Evolutionary conservation across 2,329 filamentous ascomycete genomes (phyloP), one percentile per base, ranked within the genome.

Genomic region (Venturia pyrina): DNA sequence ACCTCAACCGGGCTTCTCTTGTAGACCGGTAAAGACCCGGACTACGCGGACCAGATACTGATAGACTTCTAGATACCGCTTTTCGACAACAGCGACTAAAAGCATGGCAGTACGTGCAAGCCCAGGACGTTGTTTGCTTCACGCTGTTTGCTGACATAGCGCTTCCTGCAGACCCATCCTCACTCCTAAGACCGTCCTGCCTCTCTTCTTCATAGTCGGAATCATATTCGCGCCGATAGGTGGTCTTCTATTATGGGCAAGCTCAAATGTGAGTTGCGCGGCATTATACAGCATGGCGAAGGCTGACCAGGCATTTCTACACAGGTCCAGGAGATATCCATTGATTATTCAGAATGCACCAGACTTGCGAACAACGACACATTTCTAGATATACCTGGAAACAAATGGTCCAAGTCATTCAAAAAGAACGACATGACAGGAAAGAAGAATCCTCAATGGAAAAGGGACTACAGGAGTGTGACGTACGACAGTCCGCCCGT

Each of bases 41-140:
- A 44, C 13, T 17, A 24, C 10, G 40, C 32, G 46, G 15, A 28
- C 34, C 11, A 21, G 6, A 34, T 32, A 62, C 37, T 28, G 37
- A 64, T 60, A 41, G 11, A 19, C 53, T 21, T n/a, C n/a, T 73
- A 96, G 91, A 98, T 80, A 98, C 93, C 67, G 95, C 95, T 13
- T 99, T 98, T 76, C 86, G 95, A 72, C 95, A 99, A 76, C 95
- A 99, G 79, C 88, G 95, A 75, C 80, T 99, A 77, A 97, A 98
- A 80, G 95, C 95, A 81, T 99, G 95, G 95, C 95, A 99, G 89
- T 96, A 82, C 78, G 91, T 85, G 53, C 60, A 65, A 32, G 62
- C 32, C 7, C 41, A 17, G 15, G 28, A 53, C 21, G 24, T 11
- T 15, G 37, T 19, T 13, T 63, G 1, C 32, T 5, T 34, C 40